These are phyloP conservation scores for Xylariaceae sp. DNA, from an alignment of 2,329 filamentous ascomycete genomes.

Conservation along the genomic window DNA sequence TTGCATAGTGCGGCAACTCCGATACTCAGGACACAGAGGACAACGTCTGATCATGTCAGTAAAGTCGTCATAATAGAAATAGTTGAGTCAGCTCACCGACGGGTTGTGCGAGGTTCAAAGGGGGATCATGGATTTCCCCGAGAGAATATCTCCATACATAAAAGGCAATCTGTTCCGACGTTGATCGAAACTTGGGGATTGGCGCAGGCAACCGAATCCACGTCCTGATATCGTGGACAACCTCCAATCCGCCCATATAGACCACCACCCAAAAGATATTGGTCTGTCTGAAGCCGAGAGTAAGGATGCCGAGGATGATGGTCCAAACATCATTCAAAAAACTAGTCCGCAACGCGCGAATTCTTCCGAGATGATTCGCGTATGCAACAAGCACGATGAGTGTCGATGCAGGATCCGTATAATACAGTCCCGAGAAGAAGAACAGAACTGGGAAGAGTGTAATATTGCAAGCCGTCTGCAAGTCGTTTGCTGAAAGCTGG, in stretches of 20 bases:
- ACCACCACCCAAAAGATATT: conserved; percentile 94
- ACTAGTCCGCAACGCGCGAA: conserved; percentile 33
- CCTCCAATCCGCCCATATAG: conserved; percentile 62
- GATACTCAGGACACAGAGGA: conserved; percentile 59
- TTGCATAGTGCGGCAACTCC: conserved; percentile 51
- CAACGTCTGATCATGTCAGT: conserved; percentile 40
- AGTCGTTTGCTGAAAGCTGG: conserved; percentile 37
- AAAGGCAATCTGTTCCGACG: conserved; percentile 35
- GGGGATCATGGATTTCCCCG: conserved; percentile 52
- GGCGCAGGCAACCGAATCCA: conserved; percentile 34
- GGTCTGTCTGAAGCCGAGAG: conserved; percentile 81
- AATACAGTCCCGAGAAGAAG: conserved; percentile 94
- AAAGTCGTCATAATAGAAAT: background rate
- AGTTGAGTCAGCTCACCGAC: conserved; percentile 40
- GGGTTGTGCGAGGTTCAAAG: conserved; percentile 42
- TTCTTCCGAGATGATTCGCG: conserved; percentile 46
- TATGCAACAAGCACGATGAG: conserved; percentile 68
- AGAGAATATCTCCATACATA: conserved; percentile 41
- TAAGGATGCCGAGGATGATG: conserved; percentile 54
- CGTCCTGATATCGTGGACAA: conserved; percentile 46
- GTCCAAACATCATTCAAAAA: conserved; percentile 39
- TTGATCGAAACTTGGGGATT: conserved; percentile 31
- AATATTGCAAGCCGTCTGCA: conserved; percentile 70
- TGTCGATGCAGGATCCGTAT: conserved; percentile 85
- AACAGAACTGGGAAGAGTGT: conserved; percentile 83